These are phyloP conservation scores for Dendrobium catenatum DNA, from an alignment of 106 monocot species.

Conservation along the genomic window DNA sequence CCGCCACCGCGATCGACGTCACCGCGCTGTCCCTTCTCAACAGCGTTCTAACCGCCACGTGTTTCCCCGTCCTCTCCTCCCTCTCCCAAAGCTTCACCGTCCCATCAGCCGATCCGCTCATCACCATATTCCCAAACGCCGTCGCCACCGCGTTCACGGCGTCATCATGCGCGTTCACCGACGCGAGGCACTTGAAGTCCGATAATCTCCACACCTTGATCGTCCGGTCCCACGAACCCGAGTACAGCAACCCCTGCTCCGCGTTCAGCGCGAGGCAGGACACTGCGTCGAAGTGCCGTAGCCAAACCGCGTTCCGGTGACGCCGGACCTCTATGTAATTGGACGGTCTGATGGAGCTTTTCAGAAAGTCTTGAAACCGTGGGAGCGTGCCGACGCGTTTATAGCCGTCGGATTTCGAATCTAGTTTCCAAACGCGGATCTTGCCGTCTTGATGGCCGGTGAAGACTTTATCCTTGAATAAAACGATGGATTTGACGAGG, in stretches of 20 bases:
- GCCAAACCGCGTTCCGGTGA: conserved; percentile 48
- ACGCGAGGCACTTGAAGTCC: conserved; percentile 18
- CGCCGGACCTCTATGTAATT: conserved; percentile 63
- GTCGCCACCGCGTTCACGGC: conserved; percentile 30
- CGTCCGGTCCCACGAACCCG: conserved; percentile 34
- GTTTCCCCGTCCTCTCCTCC: conserved; percentile 16
- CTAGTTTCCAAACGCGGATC: conserved; percentile 57
- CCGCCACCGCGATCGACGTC: conserved; percentile 25
- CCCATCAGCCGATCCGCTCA: conserved; percentile 36
- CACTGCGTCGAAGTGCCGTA: conserved; percentile 32
- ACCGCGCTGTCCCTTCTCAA: conserved; percentile 29
- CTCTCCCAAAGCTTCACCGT: conserved; percentile 43
- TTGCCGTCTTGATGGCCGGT: conserved; percentile 86
- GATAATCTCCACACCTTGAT: conserved; percentile 40
- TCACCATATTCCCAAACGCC: conserved; percentile 25
- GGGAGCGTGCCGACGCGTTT: conserved; percentile 58
- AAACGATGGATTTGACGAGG: conserved; percentile 66
- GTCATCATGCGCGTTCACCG: conserved; percentile 41
- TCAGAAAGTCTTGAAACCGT: conserved; percentile 42
- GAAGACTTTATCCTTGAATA: conserved; percentile 36
- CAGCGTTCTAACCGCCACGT: conserved; percentile 14
- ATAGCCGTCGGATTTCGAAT: conserved; percentile 25
- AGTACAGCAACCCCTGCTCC: conserved; percentile 36
- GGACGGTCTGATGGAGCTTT: conserved; percentile 47
- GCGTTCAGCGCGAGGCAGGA: conserved; percentile 29